Percentiles rank a stretch among this genome's conserved stretches.
Conservation (phyloP, 768 basidiomycete genomes). For the Clitopilus hobsonii region DNA sequence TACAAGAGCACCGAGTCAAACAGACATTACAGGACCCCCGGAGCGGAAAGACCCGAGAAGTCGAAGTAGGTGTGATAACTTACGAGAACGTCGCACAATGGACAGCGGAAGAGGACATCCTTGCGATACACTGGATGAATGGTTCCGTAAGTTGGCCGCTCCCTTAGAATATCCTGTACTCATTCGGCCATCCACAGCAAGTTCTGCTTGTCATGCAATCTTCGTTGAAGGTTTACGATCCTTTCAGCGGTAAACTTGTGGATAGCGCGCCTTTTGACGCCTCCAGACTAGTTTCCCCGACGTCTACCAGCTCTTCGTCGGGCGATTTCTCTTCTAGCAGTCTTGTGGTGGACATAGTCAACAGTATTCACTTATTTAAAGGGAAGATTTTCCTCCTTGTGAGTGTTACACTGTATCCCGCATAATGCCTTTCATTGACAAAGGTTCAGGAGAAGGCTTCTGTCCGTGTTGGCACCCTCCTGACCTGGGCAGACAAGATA, state of each 20-base stretch:
- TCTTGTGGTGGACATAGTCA: conserved; percentile 49
- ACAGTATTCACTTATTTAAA: conserved; percentile 79
- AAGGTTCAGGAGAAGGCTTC: conserved; percentile 53
- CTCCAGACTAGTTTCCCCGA: conserved; percentile 50
- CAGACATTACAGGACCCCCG: conserved; percentile 47
- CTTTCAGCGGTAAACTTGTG: conserved; percentile 47
- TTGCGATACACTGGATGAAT: conserved; percentile 87
- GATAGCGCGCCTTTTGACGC: conserved; percentile 61
- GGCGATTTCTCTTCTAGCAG: conserved; percentile 41
- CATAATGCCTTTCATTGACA: conserved; percentile 5
- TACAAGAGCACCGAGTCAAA: conserved; percentile 55
- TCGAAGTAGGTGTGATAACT: conserved; percentile 61
- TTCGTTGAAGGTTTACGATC: conserved; percentile 68
- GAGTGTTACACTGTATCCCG: conserved; percentile 21
- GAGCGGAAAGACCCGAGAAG: conserved; percentile 52
- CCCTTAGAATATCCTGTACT: conserved; percentile 4
- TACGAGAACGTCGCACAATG: conserved; percentile 60
- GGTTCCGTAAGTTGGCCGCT: conserved; percentile 54
- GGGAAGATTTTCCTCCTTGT: conserved; percentile 90
- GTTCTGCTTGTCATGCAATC: conserved; percentile 53
- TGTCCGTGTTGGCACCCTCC: conserved; percentile 75
- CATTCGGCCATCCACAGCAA: conserved; percentile 47
- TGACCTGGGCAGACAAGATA: conserved; percentile 95
- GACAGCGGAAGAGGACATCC: conserved; percentile 55
- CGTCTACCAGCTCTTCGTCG: conserved; percentile 39